These are phyloP conservation scores for Pseudonitzschia multistriata DNA, from an alignment of 108 stramenopile genomes.

Conservation along the genomic window DNA sequence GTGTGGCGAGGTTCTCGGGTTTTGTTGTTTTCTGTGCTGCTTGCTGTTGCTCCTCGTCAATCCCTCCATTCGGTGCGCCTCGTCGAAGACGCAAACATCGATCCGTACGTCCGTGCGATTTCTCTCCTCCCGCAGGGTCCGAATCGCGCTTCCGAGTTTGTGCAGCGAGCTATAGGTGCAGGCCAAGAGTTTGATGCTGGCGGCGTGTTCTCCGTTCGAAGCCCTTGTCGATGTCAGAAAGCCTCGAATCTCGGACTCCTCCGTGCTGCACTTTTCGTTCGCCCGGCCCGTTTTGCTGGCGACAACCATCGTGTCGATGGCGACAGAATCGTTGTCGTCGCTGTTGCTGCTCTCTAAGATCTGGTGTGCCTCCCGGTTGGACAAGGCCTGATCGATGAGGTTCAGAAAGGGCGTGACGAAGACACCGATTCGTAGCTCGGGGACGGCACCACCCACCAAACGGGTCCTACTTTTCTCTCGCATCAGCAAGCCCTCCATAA, in stretches of 20 bases:
- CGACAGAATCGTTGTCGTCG: background rate
- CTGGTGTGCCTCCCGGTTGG: background rate
- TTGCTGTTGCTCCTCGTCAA: background rate
- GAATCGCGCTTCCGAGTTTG: background rate
- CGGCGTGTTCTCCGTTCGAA: background rate
- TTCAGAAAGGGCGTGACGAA: background rate
- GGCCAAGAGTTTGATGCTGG: background rate
- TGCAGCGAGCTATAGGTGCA: background rate
- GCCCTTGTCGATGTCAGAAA: background rate
- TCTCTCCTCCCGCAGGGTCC: background rate
- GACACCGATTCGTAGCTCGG: background rate
- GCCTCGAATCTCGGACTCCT: background rate
- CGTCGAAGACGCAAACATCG: background rate
- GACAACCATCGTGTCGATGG: background rate
- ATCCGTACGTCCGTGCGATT: background rate
- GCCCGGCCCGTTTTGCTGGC: background rate
- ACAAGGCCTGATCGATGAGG: background rate
- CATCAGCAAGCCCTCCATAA: background rate
- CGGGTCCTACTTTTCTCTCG: background rate
- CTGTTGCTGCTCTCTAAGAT: background rate
- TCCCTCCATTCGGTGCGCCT: conserved; percentile 2
- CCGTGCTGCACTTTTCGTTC: background rate
- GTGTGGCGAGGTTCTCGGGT: no score
- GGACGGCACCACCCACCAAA: no score
- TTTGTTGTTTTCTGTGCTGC: background rate